Percentiles rank a stretch among this genome's conserved stretches.
phyloP scores from a whole-genome alignment of 306 rosid genomes.

The Heteromeles arbutifolia region DNA sequence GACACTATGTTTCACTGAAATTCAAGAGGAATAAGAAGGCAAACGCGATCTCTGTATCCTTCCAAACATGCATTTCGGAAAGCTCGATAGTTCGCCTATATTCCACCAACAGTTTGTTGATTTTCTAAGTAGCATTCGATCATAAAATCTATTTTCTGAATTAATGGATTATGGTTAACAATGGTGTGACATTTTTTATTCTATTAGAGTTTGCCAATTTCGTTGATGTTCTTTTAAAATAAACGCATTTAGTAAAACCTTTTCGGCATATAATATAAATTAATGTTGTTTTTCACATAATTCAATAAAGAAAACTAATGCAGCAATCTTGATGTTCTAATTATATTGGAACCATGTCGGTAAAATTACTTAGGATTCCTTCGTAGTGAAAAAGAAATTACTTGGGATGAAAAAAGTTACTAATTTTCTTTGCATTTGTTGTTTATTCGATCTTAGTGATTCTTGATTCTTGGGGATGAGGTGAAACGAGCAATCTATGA shows the following conservation, averaged over 20 bases:
- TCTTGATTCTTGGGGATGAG: background rate
- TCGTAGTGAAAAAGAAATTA: background rate
- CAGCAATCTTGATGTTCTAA: background rate
- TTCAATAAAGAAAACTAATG: background rate
- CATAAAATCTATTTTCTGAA: background rate
- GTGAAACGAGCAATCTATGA: no score
- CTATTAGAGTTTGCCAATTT: background rate
- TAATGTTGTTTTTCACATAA: no score
- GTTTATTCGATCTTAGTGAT: background rate
- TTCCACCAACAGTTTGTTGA: constrained; percentile 77
- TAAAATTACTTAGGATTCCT: background rate
- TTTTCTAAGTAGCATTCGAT: background rate
- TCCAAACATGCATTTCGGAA: constrained; percentile 67
- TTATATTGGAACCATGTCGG: background rate
- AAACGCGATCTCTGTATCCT: background rate
- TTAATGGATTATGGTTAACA: background rate
- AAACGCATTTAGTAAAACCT: background rate
- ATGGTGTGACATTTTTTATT: background rate
- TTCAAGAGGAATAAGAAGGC: background rate
- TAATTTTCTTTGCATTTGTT: background rate
- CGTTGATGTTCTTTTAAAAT: background rate
- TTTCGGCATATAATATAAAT: background rate
- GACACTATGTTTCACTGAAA: background rate
- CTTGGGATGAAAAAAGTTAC: background rate
- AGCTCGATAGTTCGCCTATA: constrained; percentile 97